A percentile compares a stretch with the other conserved stretches of the same genome.
Evolutionary conservation across 768 basidiomycete species (phyloP).

Genomic region (Macrolepiota albuminosa): DNA sequence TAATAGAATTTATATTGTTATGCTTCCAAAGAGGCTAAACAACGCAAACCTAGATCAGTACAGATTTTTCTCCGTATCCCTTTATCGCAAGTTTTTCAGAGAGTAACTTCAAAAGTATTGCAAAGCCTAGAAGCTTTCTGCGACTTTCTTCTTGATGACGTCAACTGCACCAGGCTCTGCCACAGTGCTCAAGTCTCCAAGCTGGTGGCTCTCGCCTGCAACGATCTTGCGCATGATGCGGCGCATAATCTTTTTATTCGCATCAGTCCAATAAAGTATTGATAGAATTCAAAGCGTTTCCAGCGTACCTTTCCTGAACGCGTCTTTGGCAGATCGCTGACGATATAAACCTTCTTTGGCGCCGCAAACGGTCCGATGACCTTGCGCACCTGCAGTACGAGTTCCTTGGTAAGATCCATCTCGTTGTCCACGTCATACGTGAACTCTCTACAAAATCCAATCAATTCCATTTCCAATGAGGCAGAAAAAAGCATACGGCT

Average conservation of each 20-base stretch:
- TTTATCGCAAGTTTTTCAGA: background rate
- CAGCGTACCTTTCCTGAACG: conserved; percentile 80
- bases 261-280: background rate
- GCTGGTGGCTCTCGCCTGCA: conserved; percentile 89
- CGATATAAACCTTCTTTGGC: conserved; percentile 87
- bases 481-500: conserved; percentile 59
- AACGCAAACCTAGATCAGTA: background rate
- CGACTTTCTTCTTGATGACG: conserved; percentile 76
- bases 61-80: background rate
- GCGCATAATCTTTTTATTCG: conserved; percentile 69
- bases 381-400: conserved; percentile 93
- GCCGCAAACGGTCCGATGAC: conserved; percentile 97
- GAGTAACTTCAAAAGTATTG: background rate
- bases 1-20: no score
- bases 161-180: conserved; percentile 89
- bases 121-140: conserved; percentile 22
- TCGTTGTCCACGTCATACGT: conserved; percentile 69
- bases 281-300: background rate
- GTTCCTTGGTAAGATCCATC: conserved; percentile 71
- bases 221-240: conserved; percentile 96
- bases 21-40: background rate
- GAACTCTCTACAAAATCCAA: conserved; percentile 50
- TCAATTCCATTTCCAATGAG: background rate
- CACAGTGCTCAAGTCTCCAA: conserved; percentile 91
- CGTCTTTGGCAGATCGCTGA: conserved; percentile 88